Evolutionary conservation across 176 grass and related monocot genomes (phyloP).

Genomic region (Chrysopogon serrulatus): DNA sequence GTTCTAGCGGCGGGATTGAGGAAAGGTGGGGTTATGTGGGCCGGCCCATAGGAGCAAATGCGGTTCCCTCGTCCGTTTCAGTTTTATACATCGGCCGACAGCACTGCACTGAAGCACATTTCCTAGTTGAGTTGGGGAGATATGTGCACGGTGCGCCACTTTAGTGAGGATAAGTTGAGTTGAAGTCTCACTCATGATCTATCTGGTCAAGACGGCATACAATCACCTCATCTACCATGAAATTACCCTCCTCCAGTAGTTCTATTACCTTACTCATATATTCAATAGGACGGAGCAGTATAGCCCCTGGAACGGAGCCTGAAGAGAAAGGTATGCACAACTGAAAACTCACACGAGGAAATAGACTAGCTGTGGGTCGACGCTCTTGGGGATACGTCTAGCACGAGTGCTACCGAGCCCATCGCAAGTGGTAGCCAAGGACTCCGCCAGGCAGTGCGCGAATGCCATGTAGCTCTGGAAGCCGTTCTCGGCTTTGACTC

Average conservation of each 20-base stretch:
- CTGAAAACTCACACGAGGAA: not conserved
- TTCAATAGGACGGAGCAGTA: not conserved
- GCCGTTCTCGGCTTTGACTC: slow-evolving; percentile 9
- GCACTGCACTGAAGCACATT: not conserved
- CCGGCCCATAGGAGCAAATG: not conserved
- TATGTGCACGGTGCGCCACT: not conserved
- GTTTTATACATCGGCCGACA: no score
- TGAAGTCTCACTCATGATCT: not conserved
- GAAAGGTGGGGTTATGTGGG: not conserved
- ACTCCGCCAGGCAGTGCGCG: slow-evolving; percentile 16
- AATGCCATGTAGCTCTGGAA: slow-evolving; percentile 31
- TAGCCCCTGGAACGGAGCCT: not conserved
- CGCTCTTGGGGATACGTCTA: slow-evolving; percentile 12
- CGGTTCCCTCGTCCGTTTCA: no score
- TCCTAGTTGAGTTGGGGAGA: not conserved
- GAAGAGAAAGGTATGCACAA: not conserved
- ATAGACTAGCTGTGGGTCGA: slow-evolving; percentile 28
- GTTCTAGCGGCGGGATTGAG: not conserved
- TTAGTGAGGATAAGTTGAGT: not conserved
- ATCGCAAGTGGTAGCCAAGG: not conserved
- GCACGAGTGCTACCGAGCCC: not conserved
- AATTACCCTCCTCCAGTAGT: not conserved
- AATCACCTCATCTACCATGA: not conserved
- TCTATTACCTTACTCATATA: not conserved
- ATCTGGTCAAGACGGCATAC: not conserved